These are phyloP conservation scores for Houttuynia cordata DNA, from an alignment of 164 flowering plant species.

Conservation along the genomic window DNA sequence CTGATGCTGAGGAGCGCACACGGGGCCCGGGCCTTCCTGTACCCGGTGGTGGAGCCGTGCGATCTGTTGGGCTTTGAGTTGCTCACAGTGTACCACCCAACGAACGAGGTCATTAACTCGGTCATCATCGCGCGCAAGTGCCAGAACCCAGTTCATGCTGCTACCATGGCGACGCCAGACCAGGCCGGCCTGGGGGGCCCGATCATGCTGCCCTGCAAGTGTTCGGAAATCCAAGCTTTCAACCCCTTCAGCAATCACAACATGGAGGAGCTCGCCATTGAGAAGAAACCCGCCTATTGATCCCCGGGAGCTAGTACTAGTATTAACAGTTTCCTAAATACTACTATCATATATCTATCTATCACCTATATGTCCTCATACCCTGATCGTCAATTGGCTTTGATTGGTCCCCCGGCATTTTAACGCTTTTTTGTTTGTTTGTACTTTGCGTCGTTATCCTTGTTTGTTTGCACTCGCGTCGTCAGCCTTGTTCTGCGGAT, in stretches of 20 bases:
- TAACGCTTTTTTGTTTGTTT: too few species aligned
- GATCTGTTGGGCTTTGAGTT: slow-evolving; percentile 78
- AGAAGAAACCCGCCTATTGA: slow-evolving; percentile 19
- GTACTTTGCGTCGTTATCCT: too few species aligned
- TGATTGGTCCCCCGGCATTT: too few species aligned
- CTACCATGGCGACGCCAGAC: too few species aligned
- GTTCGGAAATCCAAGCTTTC: slow-evolving; percentile 42
- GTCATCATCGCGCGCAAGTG: slow-evolving; percentile 61
- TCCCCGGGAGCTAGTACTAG: not conserved
- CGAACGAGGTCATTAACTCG: slow-evolving; percentile 86
- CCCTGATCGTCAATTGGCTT: too few species aligned
- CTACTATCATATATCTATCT: too few species aligned
- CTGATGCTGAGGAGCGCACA: slow-evolving; percentile 89
- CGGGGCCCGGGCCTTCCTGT: slow-evolving; percentile 88
- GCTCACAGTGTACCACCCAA: slow-evolving; percentile 71
- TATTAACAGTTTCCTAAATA: too few species aligned
- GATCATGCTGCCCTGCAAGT: slow-evolving; percentile 37
- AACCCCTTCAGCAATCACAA: slow-evolving; percentile 39
- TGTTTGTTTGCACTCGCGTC: too few species aligned
- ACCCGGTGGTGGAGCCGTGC: slow-evolving; percentile 68
- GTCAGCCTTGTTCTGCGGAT: too few species aligned
- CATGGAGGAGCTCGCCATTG: slow-evolving; percentile 57
- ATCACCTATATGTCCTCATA: too few species aligned
- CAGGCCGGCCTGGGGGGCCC: slow-evolving; percentile 5
- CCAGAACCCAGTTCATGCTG: slow-evolving; percentile 4